Evolutionary conservation across 805 yeast species (phyloP).

Genomic region (Kuraishia floccosa): DNA sequence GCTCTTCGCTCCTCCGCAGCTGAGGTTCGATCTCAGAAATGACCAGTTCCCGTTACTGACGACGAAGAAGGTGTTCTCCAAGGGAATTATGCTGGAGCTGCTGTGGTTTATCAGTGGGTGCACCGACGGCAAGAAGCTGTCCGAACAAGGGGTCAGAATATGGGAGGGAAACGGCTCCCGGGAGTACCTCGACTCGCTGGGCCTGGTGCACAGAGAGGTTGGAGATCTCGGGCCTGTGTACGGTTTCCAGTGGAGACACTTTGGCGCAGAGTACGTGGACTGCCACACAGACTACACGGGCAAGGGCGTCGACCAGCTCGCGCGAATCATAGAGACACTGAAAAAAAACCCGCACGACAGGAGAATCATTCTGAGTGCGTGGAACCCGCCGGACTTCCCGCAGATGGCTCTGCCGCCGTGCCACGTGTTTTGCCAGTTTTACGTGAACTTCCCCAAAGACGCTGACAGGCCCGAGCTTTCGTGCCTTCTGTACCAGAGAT

Average conservation of each 20-base stretch:
- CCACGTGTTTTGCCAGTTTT: constrained; percentile 92
- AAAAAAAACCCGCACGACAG: constrained; percentile 90
- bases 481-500: constrained; percentile 87
- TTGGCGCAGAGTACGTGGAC: constrained; percentile 85
- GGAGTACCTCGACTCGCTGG: constrained; percentile 77
- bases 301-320: constrained; percentile 84
- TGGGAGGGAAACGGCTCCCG: constrained; percentile 99
- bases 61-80: constrained; percentile 84
- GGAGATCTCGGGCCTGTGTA: constrained; percentile 98
- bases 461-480: constrained; percentile 61
- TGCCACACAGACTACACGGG: constrained; percentile 84
- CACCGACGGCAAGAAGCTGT: constrained; percentile 73
- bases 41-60: constrained; percentile 81
- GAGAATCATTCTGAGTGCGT: constrained; percentile 88
- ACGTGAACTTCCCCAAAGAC: constrained; percentile 69
- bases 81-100: constrained; percentile 81
- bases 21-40: constrained; percentile 66
- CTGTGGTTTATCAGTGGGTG: constrained; percentile 89
- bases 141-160: constrained; percentile 83
- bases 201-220: constrained; percentile 68
- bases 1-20: constrained; percentile 91
- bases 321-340: constrained; percentile 65
- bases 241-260: constrained; percentile 99
- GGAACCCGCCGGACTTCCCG: constrained; percentile 95
- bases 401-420: constrained; percentile 98